A percentile compares a stretch with the other conserved stretches of the same genome.
These are phyloP conservation scores for Magnusiomyces paraingens DNA, from an alignment of 1,139 yeast genomes.

Conservation along the genomic window DNA sequence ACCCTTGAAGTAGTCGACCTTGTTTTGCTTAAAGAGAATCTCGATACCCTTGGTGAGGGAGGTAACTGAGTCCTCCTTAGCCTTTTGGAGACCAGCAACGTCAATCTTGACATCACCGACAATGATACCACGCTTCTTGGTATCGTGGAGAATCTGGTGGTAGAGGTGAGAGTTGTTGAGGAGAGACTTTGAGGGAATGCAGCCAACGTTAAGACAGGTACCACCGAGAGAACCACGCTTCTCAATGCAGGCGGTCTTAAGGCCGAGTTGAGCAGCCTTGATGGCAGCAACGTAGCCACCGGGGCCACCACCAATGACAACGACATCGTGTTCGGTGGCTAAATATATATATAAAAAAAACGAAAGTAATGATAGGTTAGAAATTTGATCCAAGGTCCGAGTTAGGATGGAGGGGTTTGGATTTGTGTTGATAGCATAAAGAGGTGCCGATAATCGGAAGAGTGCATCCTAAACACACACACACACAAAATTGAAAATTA, in stretches of 20 bases:
- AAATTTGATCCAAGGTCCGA: not conserved
- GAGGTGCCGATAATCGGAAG: too few species aligned
- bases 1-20: conserved; percentile 92
- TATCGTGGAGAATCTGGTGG: conserved; percentile 83
- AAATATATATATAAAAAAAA: not conserved
- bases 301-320: conserved; percentile 98
- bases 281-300: conserved; percentile 98
- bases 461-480: too few species aligned
- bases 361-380: not conserved
- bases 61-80: conserved; percentile 84
- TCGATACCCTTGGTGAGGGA: conserved; percentile 93
- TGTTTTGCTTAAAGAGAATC: conserved; percentile 90
- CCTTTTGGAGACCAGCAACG: conserved; percentile 75
- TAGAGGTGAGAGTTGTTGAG: conserved; percentile 90
- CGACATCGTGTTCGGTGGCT: conserved; percentile 70
- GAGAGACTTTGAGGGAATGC: conserved; percentile 96
- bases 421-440: too few species aligned
- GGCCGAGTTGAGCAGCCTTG: conserved; percentile 95
- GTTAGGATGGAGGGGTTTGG: not conserved
- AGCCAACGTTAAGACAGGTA: conserved; percentile 96
- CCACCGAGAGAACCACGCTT: conserved; percentile 97
- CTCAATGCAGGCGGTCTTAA: conserved; percentile 92
- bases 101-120: conserved; percentile 72
- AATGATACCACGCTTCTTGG: conserved; percentile 85
- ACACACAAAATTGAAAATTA: too few species aligned